Conservation (phyloP, 2,329 filamentous ascomycete genomes). For the Zymoseptoria tritici region DNA sequence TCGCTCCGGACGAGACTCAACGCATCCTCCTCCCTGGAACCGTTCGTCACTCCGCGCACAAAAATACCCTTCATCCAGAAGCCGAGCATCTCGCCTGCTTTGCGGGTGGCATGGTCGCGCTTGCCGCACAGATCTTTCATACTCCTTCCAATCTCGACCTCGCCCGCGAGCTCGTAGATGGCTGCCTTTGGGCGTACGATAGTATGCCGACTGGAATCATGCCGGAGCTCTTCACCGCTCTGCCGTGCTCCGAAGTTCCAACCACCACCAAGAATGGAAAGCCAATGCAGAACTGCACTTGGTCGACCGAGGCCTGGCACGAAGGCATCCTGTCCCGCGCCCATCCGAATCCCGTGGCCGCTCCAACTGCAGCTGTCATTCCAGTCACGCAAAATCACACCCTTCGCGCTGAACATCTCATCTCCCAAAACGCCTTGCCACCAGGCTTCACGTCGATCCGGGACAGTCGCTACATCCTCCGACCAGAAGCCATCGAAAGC, state of each 20-base stretch:
- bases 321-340: conserved; percentile 32
- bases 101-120: conserved; percentile 61
- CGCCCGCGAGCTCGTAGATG: conserved; percentile 53
- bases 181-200: conserved; percentile 58
- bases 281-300: conserved; percentile 20
- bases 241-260: conserved; percentile 39
- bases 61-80: conserved; percentile 12
- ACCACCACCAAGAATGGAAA: conserved; percentile 4
- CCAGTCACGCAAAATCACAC: conserved; percentile 5
- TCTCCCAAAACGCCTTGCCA: conserved; percentile 42
- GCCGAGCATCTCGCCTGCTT: conserved; percentile 54
- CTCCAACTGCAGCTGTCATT: conserved; percentile 4
- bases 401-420: conserved; percentile 20
- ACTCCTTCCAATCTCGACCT: conserved; percentile 48
- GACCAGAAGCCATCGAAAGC: conserved; percentile 75
- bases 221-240: conserved; percentile 51
- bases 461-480: conserved; percentile 57
- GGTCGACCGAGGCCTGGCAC: conserved; percentile 38
- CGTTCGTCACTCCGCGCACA: conserved; percentile 8
- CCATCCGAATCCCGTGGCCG: conserved; percentile 14
- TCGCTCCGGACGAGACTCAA: conserved; percentile 35
- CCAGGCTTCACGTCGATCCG: conserved; percentile 50
- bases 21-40: conserved; percentile 15
- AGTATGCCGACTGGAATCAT: conserved; percentile 53
- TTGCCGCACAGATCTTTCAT: conserved; percentile 54